These are phyloP conservation scores for Fusarium graminum DNA, from an alignment of 2,329 filamentous ascomycete species.

Conservation along the genomic window DNA sequence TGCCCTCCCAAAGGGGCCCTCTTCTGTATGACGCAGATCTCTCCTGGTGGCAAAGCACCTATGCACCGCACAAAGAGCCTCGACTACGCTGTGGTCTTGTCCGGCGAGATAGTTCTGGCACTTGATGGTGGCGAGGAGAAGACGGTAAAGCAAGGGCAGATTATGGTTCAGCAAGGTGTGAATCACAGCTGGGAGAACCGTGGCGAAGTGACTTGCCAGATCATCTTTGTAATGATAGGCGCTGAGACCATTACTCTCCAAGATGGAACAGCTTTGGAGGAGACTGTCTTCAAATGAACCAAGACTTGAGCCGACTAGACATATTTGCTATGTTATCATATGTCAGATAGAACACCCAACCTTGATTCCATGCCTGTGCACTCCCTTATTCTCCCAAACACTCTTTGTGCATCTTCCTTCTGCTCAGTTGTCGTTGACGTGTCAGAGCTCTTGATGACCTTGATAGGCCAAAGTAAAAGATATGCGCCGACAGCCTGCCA, in stretches of 20 bases:
- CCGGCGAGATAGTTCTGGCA: slow-evolving; percentile 56
- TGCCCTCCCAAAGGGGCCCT: slow-evolving; percentile 54
- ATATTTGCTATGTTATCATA: slow-evolving; percentile 16
- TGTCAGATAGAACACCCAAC: slow-evolving; percentile 49
- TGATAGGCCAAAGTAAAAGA: slow-evolving; percentile 57
- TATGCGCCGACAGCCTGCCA: slow-evolving; percentile 55
- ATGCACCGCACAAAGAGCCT: slow-evolving; percentile 59
- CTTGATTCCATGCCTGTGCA: slow-evolving; percentile 56
- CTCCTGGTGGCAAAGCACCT: slow-evolving; percentile 49
- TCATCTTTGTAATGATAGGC: slow-evolving; percentile 58
- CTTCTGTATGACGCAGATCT: slow-evolving; percentile 53
- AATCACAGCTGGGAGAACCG: slow-evolving; percentile 62
- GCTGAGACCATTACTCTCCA: slow-evolving; percentile 56
- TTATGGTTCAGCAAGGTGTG: slow-evolving; percentile 58
- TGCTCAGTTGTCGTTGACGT: slow-evolving; percentile 47
- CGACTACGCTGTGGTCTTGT: slow-evolving; percentile 57
- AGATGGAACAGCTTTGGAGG: slow-evolving; percentile 55
- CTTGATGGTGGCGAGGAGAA: slow-evolving; percentile 59
- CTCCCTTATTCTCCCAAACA: slow-evolving; percentile 56
- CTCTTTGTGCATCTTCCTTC: slow-evolving; percentile 44
- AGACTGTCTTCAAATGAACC: slow-evolving; percentile 45
- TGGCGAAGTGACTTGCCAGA: slow-evolving; percentile 53
- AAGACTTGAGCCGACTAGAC: not conserved
- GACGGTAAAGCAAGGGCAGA: slow-evolving; percentile 54
- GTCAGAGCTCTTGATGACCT: slow-evolving; percentile 50